Evolutionary conservation across 768 basidiomycete species (phyloP).

Genomic region (Leccinum obscurum): DNA sequence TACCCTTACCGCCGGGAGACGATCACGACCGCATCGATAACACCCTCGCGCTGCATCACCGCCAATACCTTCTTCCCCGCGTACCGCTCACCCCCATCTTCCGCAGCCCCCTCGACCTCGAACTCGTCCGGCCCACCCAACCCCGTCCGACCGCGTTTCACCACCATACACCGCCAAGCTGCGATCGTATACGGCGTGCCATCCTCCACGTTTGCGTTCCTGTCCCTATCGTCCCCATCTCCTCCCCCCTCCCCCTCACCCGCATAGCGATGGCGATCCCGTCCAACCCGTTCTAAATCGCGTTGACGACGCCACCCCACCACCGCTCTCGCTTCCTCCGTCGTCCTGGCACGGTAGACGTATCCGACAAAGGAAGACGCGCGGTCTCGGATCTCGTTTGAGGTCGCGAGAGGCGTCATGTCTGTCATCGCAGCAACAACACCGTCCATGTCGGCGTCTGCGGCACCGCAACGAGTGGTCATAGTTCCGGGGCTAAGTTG

Average conservation of each 20-base stretch:
- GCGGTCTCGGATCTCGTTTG: conserved; percentile 75
- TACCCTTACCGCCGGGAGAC: conserved; percentile 67
- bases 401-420: conserved; percentile 38
- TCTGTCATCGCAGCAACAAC: not conserved
- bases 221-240: not conserved
- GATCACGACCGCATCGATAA: conserved; percentile 77
- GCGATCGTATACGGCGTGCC: conserved; percentile 59
- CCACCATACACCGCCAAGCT: conserved; percentile 78
- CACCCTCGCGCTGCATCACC: conserved; percentile 66
- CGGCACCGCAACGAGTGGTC: not conserved
- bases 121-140: conserved; percentile 77
- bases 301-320: conserved; percentile 19
- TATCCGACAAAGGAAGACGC: conserved; percentile 70
- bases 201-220: not conserved
- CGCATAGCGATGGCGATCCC: not conserved
- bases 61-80: conserved; percentile 62
- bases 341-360: conserved; percentile 55
- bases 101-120: conserved; percentile 55
- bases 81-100: conserved; percentile 80
- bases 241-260: not conserved
- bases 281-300: not conserved
- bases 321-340: conserved; percentile 49
- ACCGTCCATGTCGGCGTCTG: not conserved
- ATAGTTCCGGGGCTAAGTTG: not conserved
- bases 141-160: conserved; percentile 65